Percentiles rank a stretch among this genome's conserved stretches.
These are phyloP conservation scores for Centella asiatica DNA, from an alignment of 129 eudicot species.

Conservation along the genomic window DNA sequence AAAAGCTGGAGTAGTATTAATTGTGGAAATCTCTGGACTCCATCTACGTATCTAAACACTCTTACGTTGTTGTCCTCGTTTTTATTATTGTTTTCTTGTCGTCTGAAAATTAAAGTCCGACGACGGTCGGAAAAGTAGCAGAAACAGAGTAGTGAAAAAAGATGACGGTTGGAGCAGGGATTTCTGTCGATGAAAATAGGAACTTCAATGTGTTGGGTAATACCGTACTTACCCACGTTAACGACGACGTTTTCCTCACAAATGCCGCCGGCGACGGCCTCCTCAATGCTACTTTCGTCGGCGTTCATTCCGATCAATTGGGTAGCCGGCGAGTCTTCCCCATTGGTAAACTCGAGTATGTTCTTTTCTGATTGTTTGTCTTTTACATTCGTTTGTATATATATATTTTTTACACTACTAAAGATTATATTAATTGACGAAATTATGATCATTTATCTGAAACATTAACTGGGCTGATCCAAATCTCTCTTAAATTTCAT, in stretches of 20 bases:
- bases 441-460: no score
- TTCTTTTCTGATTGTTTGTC: background rate
- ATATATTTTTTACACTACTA: background rate
- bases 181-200: slow-evolving; percentile 39
- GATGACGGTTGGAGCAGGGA: slow-evolving; percentile 87
- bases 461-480: no score
- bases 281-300: slow-evolving; percentile 64
- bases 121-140: no score
- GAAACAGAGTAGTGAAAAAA: background rate
- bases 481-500: no score
- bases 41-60: no score
- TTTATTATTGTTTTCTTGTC: no score
- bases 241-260: slow-evolving; percentile 43
- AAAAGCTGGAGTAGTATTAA: no score
- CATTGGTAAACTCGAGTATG: slow-evolving; percentile 69
- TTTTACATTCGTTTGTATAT: background rate
- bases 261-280: slow-evolving; percentile 52
- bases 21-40: no score
- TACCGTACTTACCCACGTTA: slow-evolving; percentile 45
- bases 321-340: slow-evolving; percentile 80
- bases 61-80: no score
- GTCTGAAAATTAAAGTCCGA: no score
- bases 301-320: slow-evolving; percentile 52
- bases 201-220: slow-evolving; percentile 55
- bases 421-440: no score